These are phyloP conservation scores for Neurospora sp. DNA, from an alignment of 495 filamentous ascomycete genomes.

Conservation along the genomic window DNA sequence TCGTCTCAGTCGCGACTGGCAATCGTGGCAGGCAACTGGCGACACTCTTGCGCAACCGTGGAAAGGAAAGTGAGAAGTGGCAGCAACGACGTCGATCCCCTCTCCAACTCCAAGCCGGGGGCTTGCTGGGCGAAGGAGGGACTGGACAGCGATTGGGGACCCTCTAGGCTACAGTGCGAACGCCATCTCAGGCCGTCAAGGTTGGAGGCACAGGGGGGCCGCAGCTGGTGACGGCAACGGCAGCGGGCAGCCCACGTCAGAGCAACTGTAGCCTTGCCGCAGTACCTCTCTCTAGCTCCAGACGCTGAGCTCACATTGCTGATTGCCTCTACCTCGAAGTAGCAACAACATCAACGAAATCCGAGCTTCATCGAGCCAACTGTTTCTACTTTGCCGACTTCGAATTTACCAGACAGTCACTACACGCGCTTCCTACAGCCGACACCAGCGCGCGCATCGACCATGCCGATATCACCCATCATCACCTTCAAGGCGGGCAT, in stretches of 20 bases:
- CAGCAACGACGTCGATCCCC: background rate
- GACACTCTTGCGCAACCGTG: background rate
- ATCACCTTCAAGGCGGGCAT: conserved; percentile 96
- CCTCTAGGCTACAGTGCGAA: background rate
- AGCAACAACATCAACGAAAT: background rate
- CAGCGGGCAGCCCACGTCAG: background rate
- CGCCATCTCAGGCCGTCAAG: background rate
- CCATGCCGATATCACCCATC: conserved; percentile 72
- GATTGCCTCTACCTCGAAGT: background rate
- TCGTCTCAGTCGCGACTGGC: background rate
- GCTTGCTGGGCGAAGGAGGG: background rate
- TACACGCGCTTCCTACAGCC: background rate
- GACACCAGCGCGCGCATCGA: conserved; percentile 4
- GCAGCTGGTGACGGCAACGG: background rate
- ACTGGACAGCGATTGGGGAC: background rate
- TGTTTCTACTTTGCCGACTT: background rate
- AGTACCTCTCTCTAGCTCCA: background rate
- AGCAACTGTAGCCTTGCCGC: background rate
- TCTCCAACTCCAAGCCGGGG: background rate
- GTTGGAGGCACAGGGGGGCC: background rate
- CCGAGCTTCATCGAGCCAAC: background rate
- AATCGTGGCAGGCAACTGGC: background rate
- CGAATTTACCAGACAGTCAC: background rate
- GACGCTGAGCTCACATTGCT: background rate
- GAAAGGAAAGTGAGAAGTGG: background rate